Evolutionary conservation across 2,329 filamentous ascomycete species (phyloP), one percentile per base, ranked within the genome.

Genomic region (Arthrinium phaeospermum): DNA sequence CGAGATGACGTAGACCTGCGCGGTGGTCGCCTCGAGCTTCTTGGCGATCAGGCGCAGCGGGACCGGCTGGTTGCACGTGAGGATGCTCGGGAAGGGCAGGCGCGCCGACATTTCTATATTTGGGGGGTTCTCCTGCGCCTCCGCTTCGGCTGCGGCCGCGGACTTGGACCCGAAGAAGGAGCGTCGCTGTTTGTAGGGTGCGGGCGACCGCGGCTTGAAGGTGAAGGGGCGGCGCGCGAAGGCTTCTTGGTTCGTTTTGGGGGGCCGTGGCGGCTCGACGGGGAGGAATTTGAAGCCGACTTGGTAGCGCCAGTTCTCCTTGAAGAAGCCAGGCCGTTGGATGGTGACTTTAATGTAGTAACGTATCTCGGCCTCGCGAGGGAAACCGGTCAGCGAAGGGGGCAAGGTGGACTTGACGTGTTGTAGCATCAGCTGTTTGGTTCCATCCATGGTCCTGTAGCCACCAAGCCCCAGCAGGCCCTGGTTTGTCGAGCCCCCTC

Each of bases 321-420:
- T 96, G 82, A 97, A 94, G 73, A 98, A 88, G 19, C 93, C 92
- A 0, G 95, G 94, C n/a, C 95, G 88, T 78, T 95, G 94, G 7
- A 98, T 91, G 0, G 96, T 98, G n/a, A 93, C 94, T 81, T 99
- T 99, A 80, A 98, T 88, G 80, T 94, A 99, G 83, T 99, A 99
- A 76, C 92, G 90, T 73, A 98, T 95, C 82, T 98, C 95, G 30
- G 95, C 96, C 81, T 95, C 91, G 45, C 92, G 92, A 0, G 94
- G 94, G 76, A 96, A 95, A 3, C 94, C 94, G n/a, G 89, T 93
- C 71, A 98, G 85, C 5, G 95, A 97, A 0, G 96, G 96, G 6
- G 96, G 96, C 14, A 99, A 86, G 0, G 95, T 97, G 76, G 91
- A 91, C 79, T 93, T 96, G 75, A 96, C 90, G 84, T 99, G 96